These are phyloP conservation scores for Colletotrichum orchidophilum DNA, from an alignment of 2,329 filamentous ascomycete species.

Conservation along the genomic window DNA sequence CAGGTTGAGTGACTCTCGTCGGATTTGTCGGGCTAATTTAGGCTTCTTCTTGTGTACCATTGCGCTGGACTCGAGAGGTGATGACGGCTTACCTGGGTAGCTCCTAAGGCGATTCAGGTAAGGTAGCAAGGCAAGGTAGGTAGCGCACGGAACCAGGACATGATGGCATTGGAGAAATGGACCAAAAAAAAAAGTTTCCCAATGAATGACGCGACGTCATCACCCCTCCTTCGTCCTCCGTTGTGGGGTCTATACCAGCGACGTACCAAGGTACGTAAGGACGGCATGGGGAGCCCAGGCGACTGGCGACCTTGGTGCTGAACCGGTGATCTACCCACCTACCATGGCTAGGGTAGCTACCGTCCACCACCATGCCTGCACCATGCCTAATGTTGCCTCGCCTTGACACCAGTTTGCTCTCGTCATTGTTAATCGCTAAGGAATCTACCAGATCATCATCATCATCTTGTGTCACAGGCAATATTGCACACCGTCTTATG, in stretches of 20 bases:
- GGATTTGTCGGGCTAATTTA: neutral
- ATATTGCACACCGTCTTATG: neutral
- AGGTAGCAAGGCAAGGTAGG: neutral
- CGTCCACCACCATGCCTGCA: neutral
- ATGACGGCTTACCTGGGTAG: neutral
- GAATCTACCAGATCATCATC: slow-evolving; percentile 11
- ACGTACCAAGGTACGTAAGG: no score
- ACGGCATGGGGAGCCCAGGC: slow-evolving; percentile 23
- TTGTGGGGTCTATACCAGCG: slow-evolving; percentile 27
- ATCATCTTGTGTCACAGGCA: neutral
- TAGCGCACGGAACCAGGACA: neutral
- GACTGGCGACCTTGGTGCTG: neutral
- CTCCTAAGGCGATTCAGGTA: no score
- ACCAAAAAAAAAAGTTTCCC: slow-evolving; percentile 3
- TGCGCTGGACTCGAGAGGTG: neutral
- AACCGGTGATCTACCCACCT: neutral
- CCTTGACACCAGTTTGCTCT: neutral
- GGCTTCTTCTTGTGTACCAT: neutral
- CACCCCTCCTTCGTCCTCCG: slow-evolving; percentile 19
- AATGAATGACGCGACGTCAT: slow-evolving; percentile 26
- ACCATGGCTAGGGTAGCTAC: neutral
- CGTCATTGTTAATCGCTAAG: slow-evolving; percentile 15
- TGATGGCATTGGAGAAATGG: neutral
- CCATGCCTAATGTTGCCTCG: neutral
- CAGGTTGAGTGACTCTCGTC: neutral